These are phyloP conservation scores for Capsicum pubescens DNA, from an alignment of 257 asterid species.

Conservation along the genomic window DNA sequence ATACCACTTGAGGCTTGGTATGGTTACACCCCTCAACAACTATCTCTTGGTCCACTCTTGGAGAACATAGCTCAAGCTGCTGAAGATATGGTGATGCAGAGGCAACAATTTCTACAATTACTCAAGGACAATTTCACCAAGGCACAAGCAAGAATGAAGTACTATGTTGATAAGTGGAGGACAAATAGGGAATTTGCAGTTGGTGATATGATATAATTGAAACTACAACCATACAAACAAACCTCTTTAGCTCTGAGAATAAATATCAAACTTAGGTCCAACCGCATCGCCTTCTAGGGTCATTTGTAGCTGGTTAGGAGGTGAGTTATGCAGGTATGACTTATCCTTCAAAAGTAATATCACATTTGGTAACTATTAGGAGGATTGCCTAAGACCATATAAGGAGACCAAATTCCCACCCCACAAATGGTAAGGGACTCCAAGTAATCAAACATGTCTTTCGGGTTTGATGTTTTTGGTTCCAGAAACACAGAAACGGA, in stretches of 20 bases:
- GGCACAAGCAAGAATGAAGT: background rate
- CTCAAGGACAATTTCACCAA: background rate
- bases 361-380: too few relatives aligned
- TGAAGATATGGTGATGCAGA: background rate
- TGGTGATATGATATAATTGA: background rate
- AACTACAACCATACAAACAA: background rate
- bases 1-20: background rate
- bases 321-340: too few relatives aligned
- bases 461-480: too few relatives aligned
- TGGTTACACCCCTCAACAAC: background rate
- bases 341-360: too few relatives aligned
- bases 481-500: too few relatives aligned
- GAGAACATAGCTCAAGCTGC: background rate
- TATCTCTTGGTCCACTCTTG: background rate
- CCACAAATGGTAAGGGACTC: too few relatives aligned
- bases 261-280: background rate
- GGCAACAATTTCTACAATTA: background rate
- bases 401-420: too few relatives aligned
- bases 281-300: too few relatives aligned
- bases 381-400: too few relatives aligned
- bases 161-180: background rate
- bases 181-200: background rate
- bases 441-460: too few relatives aligned
- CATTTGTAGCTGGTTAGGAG: too few relatives aligned
- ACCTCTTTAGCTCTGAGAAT: background rate